Evolutionary conservation across 2,329 filamentous ascomycete species (phyloP).

Genomic region (Sclerotinia nivalis): DNA sequence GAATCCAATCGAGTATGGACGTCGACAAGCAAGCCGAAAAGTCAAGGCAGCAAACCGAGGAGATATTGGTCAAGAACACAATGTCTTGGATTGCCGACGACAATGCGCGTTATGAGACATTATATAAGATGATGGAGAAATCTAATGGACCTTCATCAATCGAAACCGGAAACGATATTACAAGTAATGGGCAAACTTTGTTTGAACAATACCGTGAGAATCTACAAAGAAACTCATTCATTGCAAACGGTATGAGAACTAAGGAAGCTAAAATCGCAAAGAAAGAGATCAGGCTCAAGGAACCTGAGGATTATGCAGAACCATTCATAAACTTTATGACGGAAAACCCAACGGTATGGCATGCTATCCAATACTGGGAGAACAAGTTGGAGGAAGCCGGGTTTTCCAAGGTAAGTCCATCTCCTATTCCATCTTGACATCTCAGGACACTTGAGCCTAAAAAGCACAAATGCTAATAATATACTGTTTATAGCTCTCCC

Average conservation of each 20-base stretch:
- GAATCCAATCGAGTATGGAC: no score
- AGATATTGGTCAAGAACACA: no score
- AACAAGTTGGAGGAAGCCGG: constrained; percentile 69
- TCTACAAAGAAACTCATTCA: not conserved
- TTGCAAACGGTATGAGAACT: not conserved
- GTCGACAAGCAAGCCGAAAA: not conserved
- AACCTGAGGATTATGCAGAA: constrained; percentile 69
- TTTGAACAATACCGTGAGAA: constrained; percentile 33
- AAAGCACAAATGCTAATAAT: not conserved
- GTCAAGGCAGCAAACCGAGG: no score
- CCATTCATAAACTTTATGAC: constrained; percentile 87
- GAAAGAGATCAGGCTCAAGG: constrained; percentile 28
- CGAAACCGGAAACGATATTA: no score
- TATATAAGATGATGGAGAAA: not conserved
- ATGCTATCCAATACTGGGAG: constrained; percentile 79
- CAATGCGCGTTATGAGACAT: not conserved
- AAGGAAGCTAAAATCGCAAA: not conserved
- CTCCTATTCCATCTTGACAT: not conserved
- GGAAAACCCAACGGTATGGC: constrained; percentile 90
- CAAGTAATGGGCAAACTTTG: constrained; percentile 25
- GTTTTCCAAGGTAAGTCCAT: constrained; percentile 64
- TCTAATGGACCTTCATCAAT: not conserved
- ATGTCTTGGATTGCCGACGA: no score
- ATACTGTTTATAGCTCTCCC: constrained; percentile 57
- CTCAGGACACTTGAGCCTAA: no score